Conservation (phyloP, 106 monocot genomes). For the Dendrobium catenatum region DNA sequence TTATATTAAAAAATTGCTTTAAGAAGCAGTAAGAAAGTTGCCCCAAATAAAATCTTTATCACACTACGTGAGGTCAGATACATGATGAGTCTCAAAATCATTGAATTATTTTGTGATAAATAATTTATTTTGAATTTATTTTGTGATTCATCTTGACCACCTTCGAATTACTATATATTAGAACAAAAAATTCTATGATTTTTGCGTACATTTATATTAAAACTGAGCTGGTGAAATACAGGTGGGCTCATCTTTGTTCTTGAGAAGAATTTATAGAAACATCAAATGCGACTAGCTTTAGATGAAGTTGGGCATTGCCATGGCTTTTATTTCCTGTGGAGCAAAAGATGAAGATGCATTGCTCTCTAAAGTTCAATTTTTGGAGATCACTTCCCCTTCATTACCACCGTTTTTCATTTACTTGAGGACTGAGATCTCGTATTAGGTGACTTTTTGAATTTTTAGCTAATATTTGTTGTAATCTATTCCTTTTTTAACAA, state of each 20-base stretch:
- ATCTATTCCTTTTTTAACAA: neutral
- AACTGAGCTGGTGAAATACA: neutral
- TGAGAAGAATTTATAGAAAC: constrained; percentile 79
- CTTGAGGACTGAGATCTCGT: neutral
- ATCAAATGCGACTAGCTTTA: constrained; percentile 74
- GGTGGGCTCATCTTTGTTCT: constrained; percentile 15
- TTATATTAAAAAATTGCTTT: too few species aligned
- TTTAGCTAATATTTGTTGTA: neutral
- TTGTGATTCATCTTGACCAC: too few species aligned
- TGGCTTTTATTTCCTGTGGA: neutral
- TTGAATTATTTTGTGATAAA: neutral
- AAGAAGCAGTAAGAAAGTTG: too few species aligned
- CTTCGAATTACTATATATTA: too few species aligned
- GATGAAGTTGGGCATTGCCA: neutral
- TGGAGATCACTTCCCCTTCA: neutral
- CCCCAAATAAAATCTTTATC: too few species aligned
- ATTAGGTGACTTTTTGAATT: neutral
- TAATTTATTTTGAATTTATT: too few species aligned
- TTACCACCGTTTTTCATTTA: neutral
- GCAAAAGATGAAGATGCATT: neutral
- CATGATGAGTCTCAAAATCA: neutral
- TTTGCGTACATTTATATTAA: neutral
- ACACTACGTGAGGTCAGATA: too few species aligned
- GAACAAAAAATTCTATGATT: too few species aligned
- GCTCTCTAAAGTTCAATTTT: neutral